Percentiles rank a stretch among this genome's conserved stretches.
Evolutionary conservation across 2,329 filamentous ascomycete species (phyloP).

Genomic region (Cordyceps fumosorosea): DNA sequence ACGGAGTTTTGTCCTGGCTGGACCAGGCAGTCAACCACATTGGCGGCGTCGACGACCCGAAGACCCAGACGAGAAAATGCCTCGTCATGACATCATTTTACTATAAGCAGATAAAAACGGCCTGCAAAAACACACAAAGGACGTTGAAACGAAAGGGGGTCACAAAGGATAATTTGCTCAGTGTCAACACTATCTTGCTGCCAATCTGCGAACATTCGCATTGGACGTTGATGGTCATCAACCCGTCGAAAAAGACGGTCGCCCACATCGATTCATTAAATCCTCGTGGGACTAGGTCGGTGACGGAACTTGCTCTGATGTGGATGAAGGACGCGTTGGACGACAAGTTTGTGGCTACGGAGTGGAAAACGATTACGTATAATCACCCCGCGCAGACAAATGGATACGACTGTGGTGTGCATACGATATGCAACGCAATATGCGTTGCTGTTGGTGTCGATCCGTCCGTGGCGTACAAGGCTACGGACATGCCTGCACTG

Average conservation of each 20-base stretch:
- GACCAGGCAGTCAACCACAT: conserved; percentile 52
- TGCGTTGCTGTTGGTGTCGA: conserved; percentile 50
- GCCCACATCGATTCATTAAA: conserved; percentile 65
- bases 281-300: conserved; percentile 29
- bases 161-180: conserved; percentile 52
- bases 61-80: conserved; percentile 47
- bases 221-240: conserved; percentile 67
- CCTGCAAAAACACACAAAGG: conserved; percentile 41
- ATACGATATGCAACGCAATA: conserved; percentile 66
- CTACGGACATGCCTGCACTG: conserved; percentile 51
- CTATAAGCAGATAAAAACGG: conserved; percentile 47
- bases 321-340: conserved; percentile 55
- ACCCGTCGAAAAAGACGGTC: conserved; percentile 52
- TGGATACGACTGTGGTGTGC: conserved; percentile 69
- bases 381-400: conserved; percentile 55
- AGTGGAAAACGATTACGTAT: conserved; percentile 53
- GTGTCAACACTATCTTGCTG: conserved; percentile 61
- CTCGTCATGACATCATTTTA: conserved; percentile 61
- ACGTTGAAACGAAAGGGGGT: conserved; percentile 53
- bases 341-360: conserved; percentile 43
- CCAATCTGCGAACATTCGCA: conserved; percentile 60
- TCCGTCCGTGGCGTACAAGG: conserved; percentile 41
- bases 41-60: conserved; percentile 44
- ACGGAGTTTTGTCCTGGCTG: conserved; percentile 56
- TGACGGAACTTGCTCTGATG: conserved; percentile 36